A percentile compares a stretch with the other conserved stretches of the same genome.
Evolutionary conservation across 331 rosid species (phyloP).

Genomic region (Saraca asoca): DNA sequence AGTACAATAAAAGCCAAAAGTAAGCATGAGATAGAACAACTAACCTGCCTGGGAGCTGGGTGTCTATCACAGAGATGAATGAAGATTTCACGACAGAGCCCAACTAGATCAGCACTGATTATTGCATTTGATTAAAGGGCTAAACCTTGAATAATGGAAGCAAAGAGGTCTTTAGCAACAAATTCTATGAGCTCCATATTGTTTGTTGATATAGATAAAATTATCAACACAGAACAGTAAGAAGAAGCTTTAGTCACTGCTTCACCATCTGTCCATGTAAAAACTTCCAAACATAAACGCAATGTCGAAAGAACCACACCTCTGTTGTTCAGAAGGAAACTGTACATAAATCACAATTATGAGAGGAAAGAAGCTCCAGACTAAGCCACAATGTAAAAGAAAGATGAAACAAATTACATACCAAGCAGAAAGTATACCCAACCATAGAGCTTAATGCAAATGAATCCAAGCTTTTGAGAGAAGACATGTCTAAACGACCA

Average conservation of each 20-base stretch:
- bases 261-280: slow-evolving; percentile 90
- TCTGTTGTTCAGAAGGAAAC: slow-evolving; percentile 80
- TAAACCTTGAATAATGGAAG: slow-evolving; percentile 79
- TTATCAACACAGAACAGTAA: slow-evolving; percentile 64
- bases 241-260: slow-evolving; percentile 76
- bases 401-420: slow-evolving; percentile 32
- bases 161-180: slow-evolving; percentile 81
- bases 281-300: slow-evolving; percentile 70
- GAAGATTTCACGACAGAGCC: slow-evolving; percentile 88
- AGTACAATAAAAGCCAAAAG: slow-evolving; percentile 18
- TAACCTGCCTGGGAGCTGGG: slow-evolving; percentile 92
- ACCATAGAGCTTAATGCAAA: slow-evolving; percentile 74
- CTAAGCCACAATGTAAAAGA: slow-evolving; percentile 16
- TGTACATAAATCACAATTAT: slow-evolving; percentile 41
- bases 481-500: slow-evolving; percentile 59
- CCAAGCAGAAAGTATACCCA: slow-evolving; percentile 63
- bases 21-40: slow-evolving; percentile 32
- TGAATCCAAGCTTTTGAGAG: slow-evolving; percentile 73
- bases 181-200: slow-evolving; percentile 67
- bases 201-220: slow-evolving; percentile 58
- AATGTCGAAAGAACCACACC: slow-evolving; percentile 71
- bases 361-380: slow-evolving; percentile 25
- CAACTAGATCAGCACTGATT: slow-evolving; percentile 84
- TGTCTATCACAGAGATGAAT: slow-evolving; percentile 77
- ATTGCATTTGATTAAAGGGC: slow-evolving; percentile 91